These are phyloP conservation scores for Exidia glandulosa DNA, from an alignment of 768 basidiomycete species.

Conservation along the genomic window DNA sequence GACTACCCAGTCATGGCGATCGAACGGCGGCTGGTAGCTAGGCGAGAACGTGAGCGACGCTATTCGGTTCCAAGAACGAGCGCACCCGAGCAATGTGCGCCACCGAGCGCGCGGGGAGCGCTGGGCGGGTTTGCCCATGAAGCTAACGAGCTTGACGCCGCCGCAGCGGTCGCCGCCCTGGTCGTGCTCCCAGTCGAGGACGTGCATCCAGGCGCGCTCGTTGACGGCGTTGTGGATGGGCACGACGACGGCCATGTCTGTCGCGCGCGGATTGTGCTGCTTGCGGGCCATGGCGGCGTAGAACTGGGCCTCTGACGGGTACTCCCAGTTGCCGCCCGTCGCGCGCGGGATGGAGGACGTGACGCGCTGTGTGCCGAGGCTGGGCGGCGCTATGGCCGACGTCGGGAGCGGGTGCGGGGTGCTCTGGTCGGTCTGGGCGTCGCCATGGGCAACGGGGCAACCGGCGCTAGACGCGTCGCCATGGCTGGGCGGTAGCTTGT, in stretches of 20 bases:
- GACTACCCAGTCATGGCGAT: conserved; percentile 94
- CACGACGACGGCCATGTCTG: conserved; percentile 93
- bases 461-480: not conserved
- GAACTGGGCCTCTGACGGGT: conserved; percentile 98
- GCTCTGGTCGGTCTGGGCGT: not conserved
- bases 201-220: conserved; percentile 80
- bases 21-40: conserved; percentile 91
- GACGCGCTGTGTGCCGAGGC: conserved; percentile 64
- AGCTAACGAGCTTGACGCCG: conserved; percentile 72
- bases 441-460: not conserved
- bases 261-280: conserved; percentile 73
- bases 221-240: conserved; percentile 99
- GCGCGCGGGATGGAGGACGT: conserved; percentile 79
- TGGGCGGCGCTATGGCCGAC: conserved; percentile 5
- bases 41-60: not conserved
- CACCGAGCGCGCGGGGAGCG: conserved; percentile 69
- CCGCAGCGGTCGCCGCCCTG: conserved; percentile 77
- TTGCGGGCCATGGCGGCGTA: conserved; percentile 95
- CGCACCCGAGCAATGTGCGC: conserved; percentile 80
- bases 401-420: conserved; percentile 1
- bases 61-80: conserved; percentile 1
- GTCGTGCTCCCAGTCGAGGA: conserved; percentile 72
- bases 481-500: not conserved
- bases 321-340: conserved; percentile 77
- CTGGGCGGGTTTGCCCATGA: conserved; percentile 80